phyloP scores from a whole-genome alignment of 805 yeast genomes.

The Saturnispora ahearnii region DNA sequence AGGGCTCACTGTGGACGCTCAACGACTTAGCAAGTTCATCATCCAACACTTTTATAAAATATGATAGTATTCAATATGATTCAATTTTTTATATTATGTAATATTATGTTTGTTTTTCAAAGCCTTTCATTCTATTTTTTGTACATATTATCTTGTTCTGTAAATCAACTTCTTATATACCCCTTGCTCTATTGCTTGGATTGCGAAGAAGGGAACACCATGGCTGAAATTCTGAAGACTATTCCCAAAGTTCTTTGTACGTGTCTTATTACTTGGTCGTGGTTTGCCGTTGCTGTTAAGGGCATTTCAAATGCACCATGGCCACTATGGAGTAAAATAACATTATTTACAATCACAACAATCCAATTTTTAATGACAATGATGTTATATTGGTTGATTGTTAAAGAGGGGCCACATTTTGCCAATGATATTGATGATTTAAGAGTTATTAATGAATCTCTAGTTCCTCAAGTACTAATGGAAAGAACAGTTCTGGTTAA shows the following conservation, averaged over 20 bases:
- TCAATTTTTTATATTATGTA: not conserved
- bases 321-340: conserved; percentile 15
- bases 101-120: not conserved
- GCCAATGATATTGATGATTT: conserved; percentile 16
- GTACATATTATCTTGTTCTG: too few relatives aligned
- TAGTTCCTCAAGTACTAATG: conserved; percentile 36
- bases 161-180: not conserved
- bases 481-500: conserved; percentile 37
- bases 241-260: conserved; percentile 45
- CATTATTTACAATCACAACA: conserved; percentile 21
- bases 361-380: conserved; percentile 31
- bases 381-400: conserved; percentile 44
- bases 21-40: not conserved
- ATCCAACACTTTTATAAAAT: not conserved
- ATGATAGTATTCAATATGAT: not conserved
- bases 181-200: too few relatives aligned
- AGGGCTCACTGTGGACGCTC: not conserved
- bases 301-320: conserved; percentile 17
- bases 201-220: not conserved
- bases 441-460: not conserved
- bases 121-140: not conserved
- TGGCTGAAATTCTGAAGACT: conserved; percentile 17
- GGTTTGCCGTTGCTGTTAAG: conserved; percentile 30
- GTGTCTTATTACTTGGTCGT: conserved; percentile 38
- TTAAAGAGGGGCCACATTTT: conserved; percentile 38